phyloP scores from a whole-genome alignment of 2,329 filamentous ascomycete species.

The Ilyonectria destructans region DNA sequence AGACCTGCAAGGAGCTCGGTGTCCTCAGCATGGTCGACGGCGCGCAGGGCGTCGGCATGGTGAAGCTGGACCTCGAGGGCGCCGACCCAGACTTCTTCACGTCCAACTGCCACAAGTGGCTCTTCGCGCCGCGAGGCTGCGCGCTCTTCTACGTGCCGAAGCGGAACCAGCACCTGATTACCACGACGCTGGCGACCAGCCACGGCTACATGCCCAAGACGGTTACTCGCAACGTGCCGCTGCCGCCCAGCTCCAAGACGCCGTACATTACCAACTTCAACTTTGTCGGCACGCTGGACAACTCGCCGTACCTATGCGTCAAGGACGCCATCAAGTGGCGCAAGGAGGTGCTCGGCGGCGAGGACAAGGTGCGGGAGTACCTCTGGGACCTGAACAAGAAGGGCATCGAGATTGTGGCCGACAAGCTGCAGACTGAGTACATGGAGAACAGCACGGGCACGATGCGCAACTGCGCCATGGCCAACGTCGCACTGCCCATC shows the following conservation, averaged over 20 bases:
- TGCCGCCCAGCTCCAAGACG: slow-evolving; percentile 65
- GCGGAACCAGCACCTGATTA: slow-evolving; percentile 83
- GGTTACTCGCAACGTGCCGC: slow-evolving; percentile 54
- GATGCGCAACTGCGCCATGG: slow-evolving; percentile 78
- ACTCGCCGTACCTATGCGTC: slow-evolving; percentile 80
- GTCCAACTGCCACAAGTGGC: slow-evolving; percentile 93
- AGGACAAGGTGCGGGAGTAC: slow-evolving; percentile 78
- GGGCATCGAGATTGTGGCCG: slow-evolving; percentile 74
- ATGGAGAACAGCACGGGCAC: slow-evolving; percentile 77
- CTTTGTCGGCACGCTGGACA: slow-evolving; percentile 84
- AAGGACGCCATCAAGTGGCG: slow-evolving; percentile 82
- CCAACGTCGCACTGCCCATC: slow-evolving; percentile 83
- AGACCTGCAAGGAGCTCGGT: slow-evolving; percentile 76
- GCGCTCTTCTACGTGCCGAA: slow-evolving; percentile 85
- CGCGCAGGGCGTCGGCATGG: slow-evolving; percentile 88
- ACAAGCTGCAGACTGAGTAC: slow-evolving; percentile 78
- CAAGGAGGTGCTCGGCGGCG: slow-evolving; percentile 78
- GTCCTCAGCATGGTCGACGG: slow-evolving; percentile 86
- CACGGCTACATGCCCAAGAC: slow-evolving; percentile 78
- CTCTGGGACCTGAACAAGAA: slow-evolving; percentile 73
- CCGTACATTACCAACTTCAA: slow-evolving; percentile 81
- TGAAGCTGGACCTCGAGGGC: slow-evolving; percentile 76
- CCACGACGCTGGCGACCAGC: slow-evolving; percentile 83
- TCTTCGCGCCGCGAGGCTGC: slow-evolving; percentile 84
- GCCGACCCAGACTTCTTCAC: slow-evolving; percentile 90